Base-by-base conservation (phyloP, 345 rosid species). In the Camelina hispida region DNA sequence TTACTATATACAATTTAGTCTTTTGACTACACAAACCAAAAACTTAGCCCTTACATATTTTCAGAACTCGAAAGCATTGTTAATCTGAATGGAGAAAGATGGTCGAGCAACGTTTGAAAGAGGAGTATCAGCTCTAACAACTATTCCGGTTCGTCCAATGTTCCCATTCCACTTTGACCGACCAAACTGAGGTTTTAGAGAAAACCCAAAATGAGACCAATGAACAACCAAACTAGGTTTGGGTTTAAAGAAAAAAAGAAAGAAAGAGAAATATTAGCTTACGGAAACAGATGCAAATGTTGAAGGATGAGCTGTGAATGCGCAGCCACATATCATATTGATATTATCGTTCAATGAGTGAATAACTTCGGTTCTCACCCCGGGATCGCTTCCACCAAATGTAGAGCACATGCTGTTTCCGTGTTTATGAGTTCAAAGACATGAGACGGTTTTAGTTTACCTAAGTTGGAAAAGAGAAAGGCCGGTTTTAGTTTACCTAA, bases 121-220 rank as follows among this genome's bases (percentile, higher is more conserved):
- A 3, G 98, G 90, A 9, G 90, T 82, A 77, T 93, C 96, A 58
- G 79, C 88, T 77, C 91, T 82, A 68, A 89, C 46, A 30, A 91
- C 97, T 16, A 94, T 54, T 37, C 98, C 97, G 0, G 88, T 90
- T 78, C 84, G 87, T 69, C 97, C 98, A 1, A 86, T 79, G 81
- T 87, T 87, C 23, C 96, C 93, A 60, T 94, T 91, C 97, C 98
- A 91, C 81, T 91, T 94, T 4, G 98, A 91, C 78, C 97, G 81
- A 43, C 98, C 97, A 81, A 86, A 54, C 97, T 94, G 92, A 86
- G 66, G 23, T 38, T 66, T 18, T 50, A 9, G 51, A 37, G 50
- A 57, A 14, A 30, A 30, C 10, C 35, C 9, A 0, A 59, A 58
- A 59, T 54, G 3, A 40, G 35, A 34, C 55, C 43, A 30, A 6